These are phyloP conservation scores for Silene latifolia DNA, from an alignment of 148 eudicot species.

Conservation along the genomic window DNA sequence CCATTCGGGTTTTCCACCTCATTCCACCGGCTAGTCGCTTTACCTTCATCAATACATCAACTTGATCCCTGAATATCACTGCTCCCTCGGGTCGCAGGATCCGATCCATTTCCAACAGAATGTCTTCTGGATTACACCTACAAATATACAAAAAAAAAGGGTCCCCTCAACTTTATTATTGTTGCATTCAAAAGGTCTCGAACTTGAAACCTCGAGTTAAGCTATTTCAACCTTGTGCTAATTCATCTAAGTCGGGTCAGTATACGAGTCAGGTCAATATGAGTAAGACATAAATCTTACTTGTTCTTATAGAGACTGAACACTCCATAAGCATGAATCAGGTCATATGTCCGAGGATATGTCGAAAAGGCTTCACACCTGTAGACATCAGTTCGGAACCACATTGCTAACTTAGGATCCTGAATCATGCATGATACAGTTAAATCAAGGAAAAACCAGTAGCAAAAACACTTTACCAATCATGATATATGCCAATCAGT, in stretches of 20 bases:
- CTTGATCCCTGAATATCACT: conserved; percentile 34
- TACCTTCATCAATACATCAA: conserved; percentile 37
- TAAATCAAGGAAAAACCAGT: background rate
- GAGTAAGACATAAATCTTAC: conserved; percentile 32
- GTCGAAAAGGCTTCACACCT: conserved; percentile 64
- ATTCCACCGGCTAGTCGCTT: conserved; percentile 34
- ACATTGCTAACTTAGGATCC: background rate
- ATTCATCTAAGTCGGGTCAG: no score
- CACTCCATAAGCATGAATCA: conserved; percentile 42
- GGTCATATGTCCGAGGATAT: conserved; percentile 52
- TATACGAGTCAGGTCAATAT: no score
- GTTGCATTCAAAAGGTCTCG: no score
- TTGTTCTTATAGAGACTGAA: conserved; percentile 48
- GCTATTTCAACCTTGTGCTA: no score
- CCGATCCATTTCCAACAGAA: conserved; percentile 38
- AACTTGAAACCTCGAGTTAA: no score
- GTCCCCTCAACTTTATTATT: no score
- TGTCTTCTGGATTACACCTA: conserved; percentile 41
- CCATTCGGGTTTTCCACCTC: conserved; percentile 44
- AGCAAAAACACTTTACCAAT: conserved; percentile 32
- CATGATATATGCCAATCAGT: conserved; percentile 54
- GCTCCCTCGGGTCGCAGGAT: conserved; percentile 44
- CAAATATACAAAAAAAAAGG: background rate
- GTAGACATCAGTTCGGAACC: conserved; percentile 7
- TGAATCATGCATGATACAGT: background rate